These are phyloP conservation scores for Metschnikowia aberdeeniae DNA, from an alignment of 805 yeast genomes.

Conservation along the genomic window DNA sequence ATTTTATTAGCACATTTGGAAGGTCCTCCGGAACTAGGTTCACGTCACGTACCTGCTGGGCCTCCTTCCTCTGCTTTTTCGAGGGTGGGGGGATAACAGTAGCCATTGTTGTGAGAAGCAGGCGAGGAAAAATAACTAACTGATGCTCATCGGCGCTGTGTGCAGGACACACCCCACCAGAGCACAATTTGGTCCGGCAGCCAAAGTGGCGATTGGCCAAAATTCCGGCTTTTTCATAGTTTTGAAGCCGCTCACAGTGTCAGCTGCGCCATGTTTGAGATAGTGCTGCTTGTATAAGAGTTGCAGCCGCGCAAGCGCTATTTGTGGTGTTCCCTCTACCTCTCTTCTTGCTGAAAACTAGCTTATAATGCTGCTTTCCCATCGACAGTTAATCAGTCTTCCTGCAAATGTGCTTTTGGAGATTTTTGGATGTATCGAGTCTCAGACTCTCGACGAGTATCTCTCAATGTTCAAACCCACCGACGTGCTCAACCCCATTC, in stretches of 20 bases:
- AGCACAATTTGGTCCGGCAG: neutral
- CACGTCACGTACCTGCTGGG: constrained; percentile 76
- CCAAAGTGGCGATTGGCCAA: too few species aligned
- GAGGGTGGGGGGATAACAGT: constrained; percentile 92
- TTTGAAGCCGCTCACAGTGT: too few species aligned
- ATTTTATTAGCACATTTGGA: constrained; percentile 82
- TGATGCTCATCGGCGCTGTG: constrained; percentile 16
- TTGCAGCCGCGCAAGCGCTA: constrained; percentile 2
- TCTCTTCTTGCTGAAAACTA: neutral
- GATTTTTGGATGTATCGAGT: constrained; percentile 2
- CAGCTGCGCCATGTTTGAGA: too few species aligned
- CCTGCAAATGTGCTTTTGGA: constrained; percentile 2
- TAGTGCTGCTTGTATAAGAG: neutral
- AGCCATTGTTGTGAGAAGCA: constrained; percentile 55
- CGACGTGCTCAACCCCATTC: neutral
- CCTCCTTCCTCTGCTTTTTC: constrained; percentile 78
- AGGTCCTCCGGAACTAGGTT: constrained; percentile 70
- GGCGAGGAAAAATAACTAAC: constrained; percentile 1
- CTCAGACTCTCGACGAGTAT: neutral
- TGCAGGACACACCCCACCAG: neutral
- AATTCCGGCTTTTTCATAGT: too few species aligned
- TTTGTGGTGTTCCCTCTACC: neutral
- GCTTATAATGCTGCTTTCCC: constrained; percentile 3
- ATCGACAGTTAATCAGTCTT: neutral
- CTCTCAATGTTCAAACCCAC: neutral